phyloP scores from a whole-genome alignment of 1,284 basidiomycete genomes.

The Cutaneotrichosporon curvatum region DNA sequence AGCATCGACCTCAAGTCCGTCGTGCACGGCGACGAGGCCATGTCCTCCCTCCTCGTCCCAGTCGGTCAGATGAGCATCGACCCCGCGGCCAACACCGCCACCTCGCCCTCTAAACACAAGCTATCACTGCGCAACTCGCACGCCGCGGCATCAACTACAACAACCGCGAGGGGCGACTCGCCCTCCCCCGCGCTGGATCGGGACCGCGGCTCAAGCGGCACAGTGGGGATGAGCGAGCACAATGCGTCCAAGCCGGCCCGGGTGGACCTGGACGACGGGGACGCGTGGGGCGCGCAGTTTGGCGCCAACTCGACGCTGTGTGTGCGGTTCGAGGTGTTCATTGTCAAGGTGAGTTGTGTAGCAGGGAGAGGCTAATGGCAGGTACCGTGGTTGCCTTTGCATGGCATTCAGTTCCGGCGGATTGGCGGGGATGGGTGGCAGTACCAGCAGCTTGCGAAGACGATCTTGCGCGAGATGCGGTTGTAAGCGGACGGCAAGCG shows the following conservation, averaged over 20 bases:
- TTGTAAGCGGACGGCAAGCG: constrained; percentile 52
- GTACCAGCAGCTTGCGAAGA: constrained; percentile 91
- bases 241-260: constrained; percentile 1
- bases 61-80: constrained; percentile 8
- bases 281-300: constrained; percentile 27
- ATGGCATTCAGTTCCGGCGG: constrained; percentile 92
- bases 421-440: constrained; percentile 93
- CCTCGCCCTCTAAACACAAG: constrained; percentile 14
- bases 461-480: constrained; percentile 87
- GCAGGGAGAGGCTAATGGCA: constrained; percentile 37
- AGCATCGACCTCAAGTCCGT: constrained; percentile 81
- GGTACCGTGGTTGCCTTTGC: constrained; percentile 88
- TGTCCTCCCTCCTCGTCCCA: constrained; percentile 12
- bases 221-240: neutral
- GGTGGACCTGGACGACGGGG: constrained; percentile 59
- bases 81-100: neutral
- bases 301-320: constrained; percentile 60
- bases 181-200: constrained; percentile 1
- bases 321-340: constrained; percentile 88
- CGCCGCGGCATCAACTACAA: constrained; percentile 2
- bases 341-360: constrained; percentile 67
- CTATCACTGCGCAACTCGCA: constrained; percentile 9
- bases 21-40: constrained; percentile 39
- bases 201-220: constrained; percentile 2
- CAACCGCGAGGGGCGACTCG: constrained; percentile 2